Evolutionary conservation across 768 basidiomycete species (phyloP), one percentile per base, ranked within the genome.

Genomic region (Boletus rex-veris): DNA sequence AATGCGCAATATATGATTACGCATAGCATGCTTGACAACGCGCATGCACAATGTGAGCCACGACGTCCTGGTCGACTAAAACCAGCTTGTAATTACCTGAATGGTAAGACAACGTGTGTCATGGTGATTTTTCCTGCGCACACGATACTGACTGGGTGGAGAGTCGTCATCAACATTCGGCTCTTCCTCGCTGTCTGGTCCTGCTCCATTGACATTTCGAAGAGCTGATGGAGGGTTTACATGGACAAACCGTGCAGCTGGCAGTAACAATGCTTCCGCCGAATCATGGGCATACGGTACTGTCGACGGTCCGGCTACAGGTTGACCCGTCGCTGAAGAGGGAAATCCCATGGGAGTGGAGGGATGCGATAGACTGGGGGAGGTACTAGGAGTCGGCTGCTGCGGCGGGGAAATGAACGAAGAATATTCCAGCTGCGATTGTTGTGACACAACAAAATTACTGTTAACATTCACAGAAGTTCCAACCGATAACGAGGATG

Each of bases 21-120:
- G 84, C 76, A 90, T 82, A 2, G 87, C 88, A 58, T 85, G 81
- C 88, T 89, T 62, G 33, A 52, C 24, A 49, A 45, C 33, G 3
- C 43, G 40, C 28, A 28, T 28, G 28, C 33, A 15, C 39, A 12
- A 12, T 11, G 41, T 65, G n/a, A 67, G 55, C 11, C 24, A 36
- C 14, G 2, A 21, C 42, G 35, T 24, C 4, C 2, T 4, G 7
- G 15, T 30, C 43, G 14, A 24, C 48, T 10, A 21, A 33, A 44
- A 16, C 30, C 12, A 66, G 19, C 4, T 36, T 15, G 5, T 36
- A 54, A 73, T 58, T 67, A 86, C 88, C 64, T 88, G 82, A 21
- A 90, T 81, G 0, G 86, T 89, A 37, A 85, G 73, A 67, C 80
- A 82, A 11, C 82, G 78, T 39, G 64, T 80, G 66, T 88, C 86